Evolutionary conservation across 345 rosid genomes (phyloP).

Genomic region (Balakata baccata): DNA sequence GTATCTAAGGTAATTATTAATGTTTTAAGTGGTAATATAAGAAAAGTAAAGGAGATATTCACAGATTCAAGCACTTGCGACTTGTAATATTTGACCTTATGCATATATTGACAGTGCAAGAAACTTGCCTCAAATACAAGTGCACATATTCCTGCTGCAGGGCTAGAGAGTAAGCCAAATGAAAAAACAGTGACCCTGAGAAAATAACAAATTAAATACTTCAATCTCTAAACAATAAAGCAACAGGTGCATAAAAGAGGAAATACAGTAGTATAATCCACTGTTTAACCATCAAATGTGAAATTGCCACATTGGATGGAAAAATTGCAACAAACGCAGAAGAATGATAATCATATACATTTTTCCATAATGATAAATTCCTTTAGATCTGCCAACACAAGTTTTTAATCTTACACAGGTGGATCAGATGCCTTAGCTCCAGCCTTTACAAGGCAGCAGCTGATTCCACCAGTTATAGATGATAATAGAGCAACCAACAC

Average conservation of each 20-base stretch:
- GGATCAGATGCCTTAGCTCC: slow-evolving; percentile 83
- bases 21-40: no score
- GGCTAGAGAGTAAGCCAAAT: slow-evolving; percentile 70
- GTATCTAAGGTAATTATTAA: no score
- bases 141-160: slow-evolving; percentile 67
- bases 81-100: slow-evolving; percentile 5
- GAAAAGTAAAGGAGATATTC: no score
- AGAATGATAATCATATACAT: not conserved
- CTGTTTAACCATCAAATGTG: not conserved
- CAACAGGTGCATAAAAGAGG: not conserved
- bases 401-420: slow-evolving; percentile 62
- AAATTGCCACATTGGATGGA: not conserved
- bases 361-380: not conserved
- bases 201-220: slow-evolving; percentile 15
- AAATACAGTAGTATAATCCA: not conserved
- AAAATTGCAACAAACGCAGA: not conserved
- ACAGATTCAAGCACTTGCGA: not conserved
- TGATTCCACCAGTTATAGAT: slow-evolving; percentile 76
- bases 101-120: slow-evolving; percentile 2
- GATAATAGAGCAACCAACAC: slow-evolving; percentile 64
- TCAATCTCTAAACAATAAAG: slow-evolving; percentile 5
- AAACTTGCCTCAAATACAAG: slow-evolving; percentile 64
- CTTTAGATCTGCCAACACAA: slow-evolving; percentile 4
- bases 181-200: slow-evolving; percentile 72
- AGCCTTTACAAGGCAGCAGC: slow-evolving; percentile 72